Percentiles rank a stretch among this genome's conserved stretches.
Evolutionary conservation across 164 flowering plant genomes (phyloP).

Genomic region (Dillenia suffruticosa): DNA sequence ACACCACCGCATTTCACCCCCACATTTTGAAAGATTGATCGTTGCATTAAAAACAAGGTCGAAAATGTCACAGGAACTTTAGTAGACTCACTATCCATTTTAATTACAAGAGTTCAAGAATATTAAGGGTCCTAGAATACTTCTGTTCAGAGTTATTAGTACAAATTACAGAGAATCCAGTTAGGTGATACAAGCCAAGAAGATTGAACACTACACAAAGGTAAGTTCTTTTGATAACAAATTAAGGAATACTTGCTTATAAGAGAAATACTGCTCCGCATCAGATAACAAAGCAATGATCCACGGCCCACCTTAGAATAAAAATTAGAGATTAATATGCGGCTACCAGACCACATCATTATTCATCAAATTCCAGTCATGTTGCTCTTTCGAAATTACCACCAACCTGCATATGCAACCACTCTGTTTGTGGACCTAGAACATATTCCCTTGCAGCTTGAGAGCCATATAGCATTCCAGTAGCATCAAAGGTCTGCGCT

Average conservation of each 20-base stretch:
- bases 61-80: too few species aligned
- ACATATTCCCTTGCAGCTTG: constrained; percentile 63
- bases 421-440: constrained; percentile 56
- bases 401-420: constrained; percentile 92
- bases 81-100: too few species aligned
- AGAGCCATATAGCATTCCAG: constrained; percentile 52
- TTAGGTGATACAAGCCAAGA: constrained; percentile 16
- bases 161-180: constrained; percentile 16
- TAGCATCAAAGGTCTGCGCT: constrained; percentile 49
- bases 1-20: too few species aligned
- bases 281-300: constrained; percentile 11
- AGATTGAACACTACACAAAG: background rate
- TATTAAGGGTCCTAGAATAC: constrained; percentile 3
- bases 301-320: background rate
- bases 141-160: constrained; percentile 15
- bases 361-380: constrained; percentile 17
- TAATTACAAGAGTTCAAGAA: constrained; percentile 3
- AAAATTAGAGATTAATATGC: constrained; percentile 1
- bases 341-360: constrained; percentile 11
- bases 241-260: too few species aligned
- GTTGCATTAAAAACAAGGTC: too few species aligned
- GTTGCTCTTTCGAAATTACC: constrained; percentile 61
- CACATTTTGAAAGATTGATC: too few species aligned
- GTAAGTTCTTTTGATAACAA: too few species aligned
- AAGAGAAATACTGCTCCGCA: constrained; percentile 11